Percentiles rank a stretch among this genome's conserved stretches.
These are phyloP conservation scores for Elsinoe necatrix DNA, from an alignment of 2,329 filamentous ascomycete genomes.

Conservation along the genomic window DNA sequence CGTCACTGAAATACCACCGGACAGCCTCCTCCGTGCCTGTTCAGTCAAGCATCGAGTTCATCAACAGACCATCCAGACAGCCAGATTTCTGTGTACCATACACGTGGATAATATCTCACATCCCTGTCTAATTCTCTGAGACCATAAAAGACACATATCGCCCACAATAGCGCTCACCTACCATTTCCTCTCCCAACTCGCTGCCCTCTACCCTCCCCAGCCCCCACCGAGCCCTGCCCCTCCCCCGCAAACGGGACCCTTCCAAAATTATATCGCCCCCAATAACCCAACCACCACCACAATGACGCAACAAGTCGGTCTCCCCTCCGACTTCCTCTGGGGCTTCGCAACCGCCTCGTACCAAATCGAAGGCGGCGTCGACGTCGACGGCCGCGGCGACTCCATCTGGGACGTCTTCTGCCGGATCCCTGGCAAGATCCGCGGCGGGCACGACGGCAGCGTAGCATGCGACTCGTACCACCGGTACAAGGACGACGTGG, in stretches of 20 bases:
- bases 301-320: constrained; percentile 5
- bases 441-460: constrained; percentile 64
- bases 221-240: neutral
- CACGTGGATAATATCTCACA: constrained; percentile 1
- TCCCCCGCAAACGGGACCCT: neutral
- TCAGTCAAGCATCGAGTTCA: neutral
- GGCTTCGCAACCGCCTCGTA: constrained; percentile 47
- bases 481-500: constrained; percentile 67
- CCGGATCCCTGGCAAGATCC: constrained; percentile 71
- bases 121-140: neutral
- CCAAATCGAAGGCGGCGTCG: constrained; percentile 71
- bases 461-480: constrained; percentile 84
- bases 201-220: neutral
- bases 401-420: constrained; percentile 92
- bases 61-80: neutral
- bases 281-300: neutral
- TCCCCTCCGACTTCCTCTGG: constrained; percentile 35
- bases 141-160: neutral
- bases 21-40: neutral
- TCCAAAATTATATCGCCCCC: neutral
- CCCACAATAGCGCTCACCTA: constrained; percentile 5
- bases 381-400: constrained; percentile 68
- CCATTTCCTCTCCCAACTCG: constrained; percentile 9
- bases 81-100: neutral
- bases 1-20: neutral